phyloP scores from a whole-genome alignment of 2,329 filamentous ascomycete genomes.

The Alternaria sp. region DNA sequence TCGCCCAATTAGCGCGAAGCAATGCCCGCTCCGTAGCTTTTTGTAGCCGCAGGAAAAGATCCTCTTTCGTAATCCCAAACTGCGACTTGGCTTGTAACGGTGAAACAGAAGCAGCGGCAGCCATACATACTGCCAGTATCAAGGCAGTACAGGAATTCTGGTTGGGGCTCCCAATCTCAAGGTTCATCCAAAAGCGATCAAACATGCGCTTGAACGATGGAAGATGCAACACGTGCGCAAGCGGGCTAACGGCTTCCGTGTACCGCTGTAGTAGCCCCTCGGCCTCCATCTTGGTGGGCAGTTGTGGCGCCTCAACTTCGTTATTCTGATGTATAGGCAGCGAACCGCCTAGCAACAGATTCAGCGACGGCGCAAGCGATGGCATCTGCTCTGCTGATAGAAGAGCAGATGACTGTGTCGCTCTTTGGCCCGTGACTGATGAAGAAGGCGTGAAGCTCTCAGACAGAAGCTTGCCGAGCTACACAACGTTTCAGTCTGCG shows the following conservation, averaged over 20 bases:
- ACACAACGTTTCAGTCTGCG: conserved; percentile 38
- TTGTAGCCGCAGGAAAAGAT: conserved; percentile 46
- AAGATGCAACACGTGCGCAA: conserved; percentile 50
- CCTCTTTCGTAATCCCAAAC: conserved; percentile 50
- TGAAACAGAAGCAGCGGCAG: conserved; percentile 48
- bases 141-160: conserved; percentile 50
- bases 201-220: conserved; percentile 50
- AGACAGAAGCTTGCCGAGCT: conserved; percentile 50
- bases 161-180: conserved; percentile 47
- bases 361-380: conserved; percentile 47
- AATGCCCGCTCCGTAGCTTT: conserved; percentile 49
- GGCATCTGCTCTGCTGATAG: conserved; percentile 51
- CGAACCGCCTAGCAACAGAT: conserved; percentile 44
- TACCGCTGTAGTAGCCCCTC: conserved; percentile 48
- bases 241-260: conserved; percentile 46
- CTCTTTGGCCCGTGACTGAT: conserved; percentile 48
- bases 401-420: conserved; percentile 46
- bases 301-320: conserved; percentile 41
- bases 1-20: conserved; percentile 49
- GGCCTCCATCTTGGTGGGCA: conserved; percentile 48
- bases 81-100: conserved; percentile 50
- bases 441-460: conserved; percentile 43
- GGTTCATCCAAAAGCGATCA: conserved; percentile 49
- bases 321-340: conserved; percentile 37
- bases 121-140: conserved; percentile 49